Evolutionary conservation across 306 rosid species (phyloP).

Genomic region (Rubus parviflorus): DNA sequence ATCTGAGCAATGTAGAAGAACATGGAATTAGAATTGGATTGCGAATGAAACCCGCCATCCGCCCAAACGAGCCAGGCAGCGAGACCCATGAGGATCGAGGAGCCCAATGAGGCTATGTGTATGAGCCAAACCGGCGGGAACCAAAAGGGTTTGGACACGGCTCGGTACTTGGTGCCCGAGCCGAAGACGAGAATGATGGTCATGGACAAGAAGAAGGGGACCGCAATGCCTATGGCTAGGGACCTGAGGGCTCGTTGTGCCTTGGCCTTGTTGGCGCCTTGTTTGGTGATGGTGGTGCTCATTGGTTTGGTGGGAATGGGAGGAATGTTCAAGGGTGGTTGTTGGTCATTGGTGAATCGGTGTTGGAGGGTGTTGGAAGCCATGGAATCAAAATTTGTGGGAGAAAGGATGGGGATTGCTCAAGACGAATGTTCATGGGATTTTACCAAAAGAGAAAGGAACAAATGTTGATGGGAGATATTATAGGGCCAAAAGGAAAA

Average conservation of each 20-base stretch:
- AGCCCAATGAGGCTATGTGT: constrained; percentile 42
- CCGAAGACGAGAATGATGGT: constrained; percentile 42
- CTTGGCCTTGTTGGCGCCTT: constrained; percentile 35
- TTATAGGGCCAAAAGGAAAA: constrained; percentile 12
- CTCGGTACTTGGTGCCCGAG: constrained; percentile 39
- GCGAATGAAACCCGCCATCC: constrained; percentile 57
- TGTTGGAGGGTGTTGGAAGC: constrained; percentile 9
- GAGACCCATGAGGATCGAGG: constrained; percentile 58
- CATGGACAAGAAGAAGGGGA: constrained; percentile 44
- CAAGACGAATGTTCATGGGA: neutral
- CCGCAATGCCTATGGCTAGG: constrained; percentile 40
- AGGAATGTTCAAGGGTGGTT: neutral
- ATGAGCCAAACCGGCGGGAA: constrained; percentile 64
- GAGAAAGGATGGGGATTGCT: neutral
- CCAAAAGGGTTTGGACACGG: constrained; percentile 47
- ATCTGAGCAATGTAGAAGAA: constrained; percentile 49
- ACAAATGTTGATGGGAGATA: constrained; percentile 2
- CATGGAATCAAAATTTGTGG: neutral
- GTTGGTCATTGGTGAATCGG: neutral
- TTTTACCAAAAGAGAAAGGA: constrained; percentile 5
- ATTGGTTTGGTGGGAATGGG: neutral
- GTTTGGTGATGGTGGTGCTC: constrained; percentile 21
- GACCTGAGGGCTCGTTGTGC: constrained; percentile 54
- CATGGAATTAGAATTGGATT: constrained; percentile 33
- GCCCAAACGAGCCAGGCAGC: constrained; percentile 84